Evolutionary conservation across 345 rosid species (phyloP).

Genomic region (Rhodamnia argentea): DNA sequence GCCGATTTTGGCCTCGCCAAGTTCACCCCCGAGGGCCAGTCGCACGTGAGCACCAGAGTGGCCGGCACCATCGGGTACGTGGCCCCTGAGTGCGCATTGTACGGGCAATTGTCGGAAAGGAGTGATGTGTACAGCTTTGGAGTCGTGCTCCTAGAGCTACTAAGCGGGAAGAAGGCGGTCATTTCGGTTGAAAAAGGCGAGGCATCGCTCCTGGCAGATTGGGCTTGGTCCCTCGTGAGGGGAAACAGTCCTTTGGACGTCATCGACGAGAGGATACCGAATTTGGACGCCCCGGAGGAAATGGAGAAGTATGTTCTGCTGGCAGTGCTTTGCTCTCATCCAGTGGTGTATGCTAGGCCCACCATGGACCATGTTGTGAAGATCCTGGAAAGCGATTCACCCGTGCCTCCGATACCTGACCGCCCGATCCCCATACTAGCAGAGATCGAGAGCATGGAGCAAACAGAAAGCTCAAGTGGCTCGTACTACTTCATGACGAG

Average conservation of each 20-base stretch:
- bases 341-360: conserved; percentile 70
- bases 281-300: conserved; percentile 36
- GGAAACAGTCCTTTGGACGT: conserved; percentile 43
- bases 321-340: conserved; percentile 82
- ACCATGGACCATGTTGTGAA: conserved; percentile 86
- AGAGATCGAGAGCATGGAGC: conserved; percentile 43
- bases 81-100: conserved; percentile 83
- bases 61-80: conserved; percentile 91
- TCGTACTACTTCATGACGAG: conserved; percentile 1
- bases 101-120: conserved; percentile 69
- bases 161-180: conserved; percentile 70
- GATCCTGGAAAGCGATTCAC: conserved; percentile 60
- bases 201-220: conserved; percentile 53
- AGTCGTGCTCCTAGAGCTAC: conserved; percentile 71
- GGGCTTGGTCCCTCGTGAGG: conserved; percentile 83
- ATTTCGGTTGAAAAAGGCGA: conserved; percentile 30
- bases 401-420: conserved; percentile 64
- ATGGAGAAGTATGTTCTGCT: conserved; percentile 73
- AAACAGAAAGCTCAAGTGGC: conserved; percentile 37
- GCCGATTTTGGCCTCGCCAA: conserved; percentile 86
- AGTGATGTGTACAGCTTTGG: conserved; percentile 88
- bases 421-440: conserved; percentile 55
- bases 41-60: conserved; percentile 78
- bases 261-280: conserved; percentile 55
- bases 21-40: conserved; percentile 62